phyloP scores from a whole-genome alignment of 345 rosid genomes.

The Litchi chinensis region DNA sequence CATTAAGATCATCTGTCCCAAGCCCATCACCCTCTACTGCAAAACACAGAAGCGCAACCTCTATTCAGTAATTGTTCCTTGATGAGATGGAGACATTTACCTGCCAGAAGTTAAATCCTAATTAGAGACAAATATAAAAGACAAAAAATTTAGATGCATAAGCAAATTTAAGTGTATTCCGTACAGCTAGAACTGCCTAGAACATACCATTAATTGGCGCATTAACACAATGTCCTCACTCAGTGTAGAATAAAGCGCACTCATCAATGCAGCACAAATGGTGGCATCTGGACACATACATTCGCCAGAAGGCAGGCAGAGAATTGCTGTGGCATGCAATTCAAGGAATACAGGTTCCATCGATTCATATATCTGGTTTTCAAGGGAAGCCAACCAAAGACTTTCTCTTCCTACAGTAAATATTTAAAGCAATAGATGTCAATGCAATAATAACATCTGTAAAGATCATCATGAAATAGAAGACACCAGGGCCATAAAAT shows the following conservation, averaged over 20 bases:
- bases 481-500: background rate
- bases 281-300: constrained; percentile 86
- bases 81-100: constrained; percentile 79
- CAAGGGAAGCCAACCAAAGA: constrained; percentile 73
- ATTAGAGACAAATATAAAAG: constrained; percentile 9
- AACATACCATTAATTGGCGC: constrained; percentile 77
- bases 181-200: no score
- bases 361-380: constrained; percentile 56
- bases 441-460: constrained; percentile 13
- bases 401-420: constrained; percentile 53
- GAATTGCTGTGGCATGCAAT: constrained; percentile 85
- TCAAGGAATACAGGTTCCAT: constrained; percentile 65
- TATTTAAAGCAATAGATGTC: constrained; percentile 27
- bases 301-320: constrained; percentile 94
- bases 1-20: constrained; percentile 57
- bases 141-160: background rate
- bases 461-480: background rate
- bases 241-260: constrained; percentile 83
- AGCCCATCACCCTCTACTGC: constrained; percentile 91
- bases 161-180: background rate
- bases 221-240: constrained; percentile 75
- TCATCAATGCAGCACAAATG: constrained; percentile 81
- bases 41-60: constrained; percentile 83
- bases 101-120: constrained; percentile 41
- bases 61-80: constrained; percentile 74